Evolutionary conservation across 257 asterid species (phyloP), one percentile per base, ranked within the genome.

Genomic region (Solanum phureja): DNA sequence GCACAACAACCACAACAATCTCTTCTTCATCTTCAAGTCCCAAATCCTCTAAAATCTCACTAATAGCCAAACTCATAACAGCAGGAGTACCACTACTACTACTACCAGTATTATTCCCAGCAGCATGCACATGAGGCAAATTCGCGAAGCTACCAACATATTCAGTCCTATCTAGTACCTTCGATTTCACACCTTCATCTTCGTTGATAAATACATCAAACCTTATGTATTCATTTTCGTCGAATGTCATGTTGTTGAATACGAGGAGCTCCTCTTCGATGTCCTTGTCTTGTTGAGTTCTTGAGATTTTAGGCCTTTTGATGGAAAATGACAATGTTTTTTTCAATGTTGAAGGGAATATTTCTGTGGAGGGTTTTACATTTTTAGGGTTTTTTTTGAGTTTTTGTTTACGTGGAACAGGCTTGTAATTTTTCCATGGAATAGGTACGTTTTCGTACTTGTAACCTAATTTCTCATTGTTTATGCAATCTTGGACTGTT

Each of bases 181-280:
- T 4, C 3, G 88, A 18, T 21, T 88, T 89, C 6, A 88, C 89
- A 16, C 92, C 96, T 34, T 94, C 96, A 12, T 94, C 98, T 13
- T 94, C 98, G 58, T 94, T 91, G n/a, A 94, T 91, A 18, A 88
- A 93, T 9, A 94, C 93, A 11, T 94, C 98, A 14, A 94, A 93
- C 88, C 93, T 94, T 6, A 90, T 87, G 75, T 91, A 92, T 83
- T 11, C 84, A 83, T 87, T 91, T 35, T 89, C 5, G 66, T 87
- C 76, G 89, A 73, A 83, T 83, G 87, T 91, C 5, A 91, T 87
- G 10, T 87, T 87, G 34, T 92, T 90, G 13, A 93, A 86, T 52
- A 91, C 90, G 44, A 93, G 83, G 8, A 91, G 35, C 66, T 93
- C 95, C 37, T 92, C 95, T 84, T n/a, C 92, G 77, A 14, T 75